phyloP scores from a whole-genome alignment of 2,329 filamentous ascomycete genomes.

The Cadophora sp. region DNA sequence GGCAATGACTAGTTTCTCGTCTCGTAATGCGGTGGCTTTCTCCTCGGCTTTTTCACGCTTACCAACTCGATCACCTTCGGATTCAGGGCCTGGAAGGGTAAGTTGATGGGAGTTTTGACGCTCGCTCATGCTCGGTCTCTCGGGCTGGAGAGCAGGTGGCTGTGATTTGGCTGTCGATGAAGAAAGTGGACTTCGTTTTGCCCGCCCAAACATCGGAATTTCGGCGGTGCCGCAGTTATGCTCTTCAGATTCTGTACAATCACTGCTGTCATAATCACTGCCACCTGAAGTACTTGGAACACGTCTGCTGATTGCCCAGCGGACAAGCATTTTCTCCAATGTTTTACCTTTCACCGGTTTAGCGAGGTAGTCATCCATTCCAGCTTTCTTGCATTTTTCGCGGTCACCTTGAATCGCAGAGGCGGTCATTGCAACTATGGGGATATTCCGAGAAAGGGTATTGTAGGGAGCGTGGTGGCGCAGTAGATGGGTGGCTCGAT shows the following conservation, averaged over 20 bases:
- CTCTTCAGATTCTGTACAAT: slow-evolving; percentile 38
- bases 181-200: slow-evolving; percentile 2
- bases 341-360: slow-evolving; percentile 74
- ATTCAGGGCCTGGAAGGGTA: slow-evolving; percentile 40
- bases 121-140: slow-evolving; percentile 33
- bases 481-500: slow-evolving; percentile 76
- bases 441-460: slow-evolving; percentile 63
- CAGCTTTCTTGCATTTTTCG: slow-evolving; percentile 75
- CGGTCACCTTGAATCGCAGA: slow-evolving; percentile 78
- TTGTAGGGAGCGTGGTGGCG: slow-evolving; percentile 72
- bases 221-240: slow-evolving; percentile 35
- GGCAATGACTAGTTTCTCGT: slow-evolving; percentile 57
- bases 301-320: slow-evolving; percentile 64
- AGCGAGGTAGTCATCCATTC: slow-evolving; percentile 79
- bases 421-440: slow-evolving; percentile 83
- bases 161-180: not conserved
- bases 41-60: slow-evolving; percentile 59
- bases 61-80: slow-evolving; percentile 52
- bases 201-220: slow-evolving; percentile 34
- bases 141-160: not conserved
- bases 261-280: slow-evolving; percentile 30
- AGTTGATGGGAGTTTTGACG: slow-evolving; percentile 35
- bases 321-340: slow-evolving; percentile 73
- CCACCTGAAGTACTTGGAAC: slow-evolving; percentile 22
- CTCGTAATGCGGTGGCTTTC: slow-evolving; percentile 57